phyloP scores from a whole-genome alignment of 2,329 filamentous ascomycete genomes.

The Xenosphaeropsis pyriputrescens region DNA sequence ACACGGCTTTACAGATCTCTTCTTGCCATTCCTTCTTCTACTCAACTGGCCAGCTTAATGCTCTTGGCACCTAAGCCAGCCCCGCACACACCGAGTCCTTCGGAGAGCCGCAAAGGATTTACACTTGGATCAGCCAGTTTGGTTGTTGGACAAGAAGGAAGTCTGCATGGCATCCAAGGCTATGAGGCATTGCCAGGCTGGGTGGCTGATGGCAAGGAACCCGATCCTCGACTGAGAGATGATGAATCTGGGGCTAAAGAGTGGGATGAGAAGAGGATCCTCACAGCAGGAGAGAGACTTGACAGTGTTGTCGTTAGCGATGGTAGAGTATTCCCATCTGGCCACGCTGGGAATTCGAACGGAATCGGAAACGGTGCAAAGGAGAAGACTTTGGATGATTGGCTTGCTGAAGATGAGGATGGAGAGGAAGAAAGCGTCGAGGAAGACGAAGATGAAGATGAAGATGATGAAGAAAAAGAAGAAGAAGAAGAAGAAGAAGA shows the following conservation, averaged over 20 bases:
- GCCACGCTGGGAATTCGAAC: constrained; percentile 29
- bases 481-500: constrained; percentile 35
- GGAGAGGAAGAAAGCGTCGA: constrained; percentile 40
- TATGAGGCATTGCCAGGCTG: constrained; percentile 73
- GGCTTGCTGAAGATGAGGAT: constrained; percentile 62
- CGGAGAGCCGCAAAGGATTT: constrained; percentile 65
- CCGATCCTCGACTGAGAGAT: constrained; percentile 59
- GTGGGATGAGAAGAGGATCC: constrained; percentile 22
- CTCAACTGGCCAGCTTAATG: constrained; percentile 77
- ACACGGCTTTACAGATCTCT: constrained; percentile 79
- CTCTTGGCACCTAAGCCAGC: constrained; percentile 90
- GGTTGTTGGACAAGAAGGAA: constrained; percentile 64
- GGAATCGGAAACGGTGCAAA: constrained; percentile 20
- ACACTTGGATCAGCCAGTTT: constrained; percentile 75
- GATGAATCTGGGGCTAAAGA: constrained; percentile 26
- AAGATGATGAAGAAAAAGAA: constrained; percentile 32
- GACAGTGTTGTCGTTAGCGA: constrained; percentile 35
- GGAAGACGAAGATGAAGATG: constrained; percentile 32
- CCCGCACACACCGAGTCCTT: constrained; percentile 79
- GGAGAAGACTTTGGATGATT: constrained; percentile 80
- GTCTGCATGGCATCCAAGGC: constrained; percentile 58
- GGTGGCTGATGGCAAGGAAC: constrained; percentile 70
- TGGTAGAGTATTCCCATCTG: constrained; percentile 13
- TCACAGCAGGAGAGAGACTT: constrained; percentile 48
- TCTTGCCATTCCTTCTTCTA: constrained; percentile 56